Evolutionary conservation across 306 rosid genomes (phyloP).

Genomic region (Fragaria ananassa): DNA sequence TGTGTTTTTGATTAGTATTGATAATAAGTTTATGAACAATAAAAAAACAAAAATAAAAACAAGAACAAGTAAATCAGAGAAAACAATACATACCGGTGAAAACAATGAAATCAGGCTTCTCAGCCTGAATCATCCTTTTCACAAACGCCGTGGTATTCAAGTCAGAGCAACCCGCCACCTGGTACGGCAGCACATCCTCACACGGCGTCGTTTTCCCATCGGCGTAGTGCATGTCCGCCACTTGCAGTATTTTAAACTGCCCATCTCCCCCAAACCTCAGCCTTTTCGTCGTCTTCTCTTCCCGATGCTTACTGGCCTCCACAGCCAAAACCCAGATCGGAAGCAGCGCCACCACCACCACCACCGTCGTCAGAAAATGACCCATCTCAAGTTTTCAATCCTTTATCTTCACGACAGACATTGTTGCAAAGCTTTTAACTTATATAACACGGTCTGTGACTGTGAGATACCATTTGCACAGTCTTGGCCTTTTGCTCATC

Average conservation of each 20-base stretch:
- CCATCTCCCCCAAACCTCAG: slow-evolving; percentile 60
- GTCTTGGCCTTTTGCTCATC: neutral
- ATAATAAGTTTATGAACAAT: too few relatives aligned
- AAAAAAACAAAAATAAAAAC: neutral
- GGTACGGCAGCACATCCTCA: slow-evolving; percentile 52
- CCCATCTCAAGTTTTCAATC: slow-evolving; percentile 7
- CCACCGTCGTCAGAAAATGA: slow-evolving; percentile 14
- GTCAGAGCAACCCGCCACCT: slow-evolving; percentile 70
- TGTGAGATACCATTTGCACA: neutral
- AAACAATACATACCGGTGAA: slow-evolving; percentile 75
- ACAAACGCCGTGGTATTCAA: slow-evolving; percentile 74
- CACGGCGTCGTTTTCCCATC: slow-evolving; percentile 68
- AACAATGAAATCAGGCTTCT: slow-evolving; percentile 85
- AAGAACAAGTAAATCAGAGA: neutral
- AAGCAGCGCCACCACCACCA: slow-evolving; percentile 17
- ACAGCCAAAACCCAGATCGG: slow-evolving; percentile 34
- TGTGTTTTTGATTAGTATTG: too few relatives aligned
- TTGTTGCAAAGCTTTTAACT: neutral
- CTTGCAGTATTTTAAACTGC: slow-evolving; percentile 84
- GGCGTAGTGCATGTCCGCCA: slow-evolving; percentile 94
- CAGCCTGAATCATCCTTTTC: slow-evolving; percentile 74
- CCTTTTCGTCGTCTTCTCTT: slow-evolving; percentile 29
- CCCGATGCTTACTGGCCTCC: slow-evolving; percentile 19
- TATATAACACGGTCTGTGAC: neutral
- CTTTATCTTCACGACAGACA: slow-evolving; percentile 2